These are phyloP conservation scores for Brassica rapa DNA, from an alignment of 345 rosid species.

Conservation along the genomic window DNA sequence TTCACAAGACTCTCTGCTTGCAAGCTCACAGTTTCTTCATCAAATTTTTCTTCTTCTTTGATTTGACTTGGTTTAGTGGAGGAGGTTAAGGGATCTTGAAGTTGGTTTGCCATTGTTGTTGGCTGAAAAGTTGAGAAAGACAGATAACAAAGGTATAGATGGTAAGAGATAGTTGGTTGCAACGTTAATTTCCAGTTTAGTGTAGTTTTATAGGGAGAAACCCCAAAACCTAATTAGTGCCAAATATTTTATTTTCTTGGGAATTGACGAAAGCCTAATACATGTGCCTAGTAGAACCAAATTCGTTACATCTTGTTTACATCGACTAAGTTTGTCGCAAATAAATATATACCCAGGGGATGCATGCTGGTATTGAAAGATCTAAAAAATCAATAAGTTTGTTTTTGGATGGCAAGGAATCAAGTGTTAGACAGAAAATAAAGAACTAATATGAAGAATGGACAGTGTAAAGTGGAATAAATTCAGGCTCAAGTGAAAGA, in stretches of 20 bases:
- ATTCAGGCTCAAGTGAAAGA: not conserved
- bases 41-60: not conserved
- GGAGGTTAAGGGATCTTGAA: constrained; percentile 6
- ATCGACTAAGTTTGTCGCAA: not conserved
- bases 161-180: not conserved
- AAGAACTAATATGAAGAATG: not conserved
- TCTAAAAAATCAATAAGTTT: not conserved
- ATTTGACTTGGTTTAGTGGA: not conserved
- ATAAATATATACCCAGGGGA: not conserved
- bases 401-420: not conserved
- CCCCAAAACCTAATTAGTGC: not conserved
- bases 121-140: not conserved
- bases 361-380: not conserved
- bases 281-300: not conserved
- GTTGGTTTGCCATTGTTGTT: not conserved
- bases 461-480: not conserved
- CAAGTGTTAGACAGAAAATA: not conserved
- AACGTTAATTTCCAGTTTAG: not conserved
- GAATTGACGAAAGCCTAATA: not conserved
- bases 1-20: constrained; percentile 19
- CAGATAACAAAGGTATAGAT: not conserved
- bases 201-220: not conserved
- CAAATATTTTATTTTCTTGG: not conserved
- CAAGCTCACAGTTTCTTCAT: constrained; percentile 24
- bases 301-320: not conserved